A percentile compares a stretch with the other conserved stretches of the same genome.
Conservation (phyloP, 352 stramenopile genomes). For the Pythium chondricola region DNA sequence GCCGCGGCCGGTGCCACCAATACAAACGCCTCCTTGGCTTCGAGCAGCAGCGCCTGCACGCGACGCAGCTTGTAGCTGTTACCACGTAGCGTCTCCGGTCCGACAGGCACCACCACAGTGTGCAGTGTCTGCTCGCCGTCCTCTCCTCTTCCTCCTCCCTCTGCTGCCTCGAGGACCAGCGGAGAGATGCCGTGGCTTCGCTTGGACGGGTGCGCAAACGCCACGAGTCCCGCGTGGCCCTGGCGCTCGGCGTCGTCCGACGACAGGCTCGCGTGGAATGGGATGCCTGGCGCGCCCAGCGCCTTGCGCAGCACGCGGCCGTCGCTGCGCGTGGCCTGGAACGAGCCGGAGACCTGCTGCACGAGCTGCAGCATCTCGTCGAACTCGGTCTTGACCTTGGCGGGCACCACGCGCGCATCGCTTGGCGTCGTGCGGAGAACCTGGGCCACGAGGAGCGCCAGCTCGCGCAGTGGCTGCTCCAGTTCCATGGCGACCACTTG, state of each 20-base stretch:
- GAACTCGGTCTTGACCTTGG: conserved; percentile 16
- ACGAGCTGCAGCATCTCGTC: conserved; percentile 13
- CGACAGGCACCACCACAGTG: conserved; percentile 12
- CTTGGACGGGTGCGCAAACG: conserved; percentile 50
- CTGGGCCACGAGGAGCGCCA: conserved; percentile 54
- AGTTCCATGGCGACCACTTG: conserved; percentile 32
- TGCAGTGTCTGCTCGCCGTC: too few species aligned
- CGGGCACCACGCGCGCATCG: neutral
- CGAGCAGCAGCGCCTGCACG: conserved; percentile 1
- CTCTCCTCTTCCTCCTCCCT: too few species aligned
- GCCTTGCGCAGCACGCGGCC: conserved; percentile 20
- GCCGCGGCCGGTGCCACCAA: conserved; percentile 16
- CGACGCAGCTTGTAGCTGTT: conserved; percentile 15
- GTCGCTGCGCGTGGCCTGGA: conserved; percentile 14
- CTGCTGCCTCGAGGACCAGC: conserved; percentile 6
- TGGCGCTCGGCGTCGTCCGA: conserved; percentile 40
- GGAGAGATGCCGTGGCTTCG: conserved; percentile 66
- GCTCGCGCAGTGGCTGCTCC: conserved; percentile 48
- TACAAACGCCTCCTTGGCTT: conserved; percentile 11
- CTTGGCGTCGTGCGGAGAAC: conserved; percentile 29
- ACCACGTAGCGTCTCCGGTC: conserved; percentile 3
- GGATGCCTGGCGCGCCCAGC: conserved; percentile 54
- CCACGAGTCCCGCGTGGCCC: conserved; percentile 28
- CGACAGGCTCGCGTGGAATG: conserved; percentile 35
- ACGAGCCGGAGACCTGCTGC: conserved; percentile 14